phyloP scores from a whole-genome alignment of 2,329 filamentous ascomycete genomes.

The Rhynchosporium graminicola region DNA sequence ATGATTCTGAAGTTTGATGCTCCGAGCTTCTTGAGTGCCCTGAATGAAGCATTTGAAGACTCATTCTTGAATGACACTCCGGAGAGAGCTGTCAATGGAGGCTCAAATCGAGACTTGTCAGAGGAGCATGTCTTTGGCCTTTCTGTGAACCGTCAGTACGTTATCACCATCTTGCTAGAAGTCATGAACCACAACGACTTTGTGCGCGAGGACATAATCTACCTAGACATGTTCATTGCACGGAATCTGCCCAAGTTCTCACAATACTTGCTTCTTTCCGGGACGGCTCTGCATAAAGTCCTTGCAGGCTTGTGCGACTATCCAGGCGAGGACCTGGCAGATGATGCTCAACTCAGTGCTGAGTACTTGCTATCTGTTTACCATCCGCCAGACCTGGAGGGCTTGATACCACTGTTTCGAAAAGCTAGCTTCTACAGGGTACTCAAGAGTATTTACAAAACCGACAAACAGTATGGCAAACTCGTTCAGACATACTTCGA shows the following conservation, averaged over 20 bases:
- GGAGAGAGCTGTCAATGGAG: conserved; percentile 60
- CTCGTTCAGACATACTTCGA: conserved; percentile 83
- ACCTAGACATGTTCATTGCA: conserved; percentile 97
- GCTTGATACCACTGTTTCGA: conserved; percentile 75
- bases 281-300: conserved; percentile 79
- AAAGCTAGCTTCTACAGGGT: conserved; percentile 87
- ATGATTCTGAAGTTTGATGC: conserved; percentile 86
- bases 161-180: conserved; percentile 86
- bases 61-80: conserved; percentile 82
- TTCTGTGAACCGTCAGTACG: conserved; percentile 86
- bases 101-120: conserved; percentile 50
- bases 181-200: conserved; percentile 83
- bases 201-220: conserved; percentile 79
- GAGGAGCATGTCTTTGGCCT: conserved; percentile 68
- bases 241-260: conserved; percentile 95
- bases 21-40: conserved; percentile 86
- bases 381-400: conserved; percentile 78
- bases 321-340: conserved; percentile 75
- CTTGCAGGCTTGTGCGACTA: conserved; percentile 83
- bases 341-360: conserved; percentile 94
- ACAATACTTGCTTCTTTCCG: conserved; percentile 89
- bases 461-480: conserved; percentile 76
- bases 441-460: conserved; percentile 82
- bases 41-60: conserved; percentile 98
- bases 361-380: conserved; percentile 95